Conservation (phyloP, 495 filamentous ascomycete species). For the Tuber brumale region DNA sequence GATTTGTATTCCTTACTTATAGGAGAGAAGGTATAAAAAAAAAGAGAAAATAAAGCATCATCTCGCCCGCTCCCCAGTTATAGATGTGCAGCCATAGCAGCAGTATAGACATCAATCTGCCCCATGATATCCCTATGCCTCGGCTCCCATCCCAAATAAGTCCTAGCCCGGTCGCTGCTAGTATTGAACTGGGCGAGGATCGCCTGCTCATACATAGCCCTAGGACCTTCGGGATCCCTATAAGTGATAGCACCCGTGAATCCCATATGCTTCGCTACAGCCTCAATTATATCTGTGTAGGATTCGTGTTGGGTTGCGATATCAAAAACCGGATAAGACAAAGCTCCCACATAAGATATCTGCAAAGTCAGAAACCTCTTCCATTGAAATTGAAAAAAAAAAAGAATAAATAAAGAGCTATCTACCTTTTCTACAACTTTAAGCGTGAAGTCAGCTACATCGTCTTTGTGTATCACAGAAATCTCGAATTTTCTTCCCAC, state of each 20-base stretch:
- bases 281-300: conserved; percentile 1
- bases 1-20: neutral
- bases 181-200: conserved; percentile 4
- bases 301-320: conserved; percentile 8
- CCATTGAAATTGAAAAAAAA: neutral
- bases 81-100: neutral
- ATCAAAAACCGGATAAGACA: conserved; percentile 10
- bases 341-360: neutral
- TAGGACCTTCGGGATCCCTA: conserved; percentile 1
- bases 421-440: conserved; percentile 10
- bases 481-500: conserved; percentile 3
- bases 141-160: conserved; percentile 13
- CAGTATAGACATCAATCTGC: conserved; percentile 14
- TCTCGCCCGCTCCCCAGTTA: neutral
- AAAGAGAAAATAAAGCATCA: neutral
- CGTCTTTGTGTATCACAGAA: conserved; percentile 10
- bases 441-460: conserved; percentile 5
- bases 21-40: neutral
- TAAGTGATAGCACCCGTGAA: conserved; percentile 7
- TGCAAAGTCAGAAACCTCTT: neutral
- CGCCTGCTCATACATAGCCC: neutral
- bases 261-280: conserved; percentile 5
- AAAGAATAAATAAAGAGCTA: neutral
- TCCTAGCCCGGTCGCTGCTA: conserved; percentile 9
- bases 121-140: conserved; percentile 13